Evolutionary conservation across 306 rosid genomes (phyloP), one percentile per base, ranked within the genome.

Genomic region (Argentina anserina): DNA sequence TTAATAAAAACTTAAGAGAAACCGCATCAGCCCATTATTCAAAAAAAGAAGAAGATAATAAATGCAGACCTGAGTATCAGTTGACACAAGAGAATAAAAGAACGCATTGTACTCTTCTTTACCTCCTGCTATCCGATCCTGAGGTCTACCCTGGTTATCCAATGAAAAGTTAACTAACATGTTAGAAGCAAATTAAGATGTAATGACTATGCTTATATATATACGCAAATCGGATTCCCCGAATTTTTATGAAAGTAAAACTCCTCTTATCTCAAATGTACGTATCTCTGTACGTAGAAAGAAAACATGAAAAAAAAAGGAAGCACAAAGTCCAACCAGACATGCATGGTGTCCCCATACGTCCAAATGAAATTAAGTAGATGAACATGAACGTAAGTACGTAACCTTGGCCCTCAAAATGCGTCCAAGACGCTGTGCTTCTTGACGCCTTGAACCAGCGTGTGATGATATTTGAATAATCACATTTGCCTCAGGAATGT

Each of bases 371-470:
- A 7, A 17, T 4, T 59, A 59, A 58, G 36, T 31, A 58, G 11
- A 33, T 33, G 36, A 33, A 33, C 36, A 33, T 13, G 13, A 79
- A 71, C 79, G 85, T 59, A 71, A 87, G 13, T 77, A 71, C 79
- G 85, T 59, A 71, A 87, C 98, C 94, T 93, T 93, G 34, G 98
- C 98, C 85, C 98, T 87, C 71, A 93, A 96, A 90, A 93, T 93
- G 86, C 94, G 97, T 55, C 98, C 98, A 65, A 93, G 84, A 79
- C 98, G 98, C 61, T 93, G 97, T 69, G 97, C 97, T 82, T 93
- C 98, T 81, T 93, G 98, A 83, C 98, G 93, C 75, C 98, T 90
- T 79, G 98, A 93, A 68, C 96, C 98, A 73, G 98, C 98, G 85
- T 93, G 98, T 56, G 98, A 93, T 49, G 98, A 93, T 23, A 93